Percentiles rank a stretch among this genome's conserved stretches.
phyloP scores from a whole-genome alignment of 805 yeast genomes.

The Spathaspora hagerdaliae region DNA sequence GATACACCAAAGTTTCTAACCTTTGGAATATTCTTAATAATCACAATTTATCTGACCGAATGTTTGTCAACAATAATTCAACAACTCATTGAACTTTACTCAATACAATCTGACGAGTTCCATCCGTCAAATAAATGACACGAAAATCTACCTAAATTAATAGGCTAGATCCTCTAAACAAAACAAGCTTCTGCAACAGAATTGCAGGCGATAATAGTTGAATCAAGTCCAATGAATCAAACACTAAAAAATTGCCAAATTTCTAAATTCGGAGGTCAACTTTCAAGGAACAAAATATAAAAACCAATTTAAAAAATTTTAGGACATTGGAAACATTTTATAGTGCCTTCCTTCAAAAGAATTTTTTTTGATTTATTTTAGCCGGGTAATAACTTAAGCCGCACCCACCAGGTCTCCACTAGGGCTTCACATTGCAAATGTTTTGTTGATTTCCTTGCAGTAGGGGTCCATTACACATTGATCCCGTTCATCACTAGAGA shows the following conservation, averaged over 20 bases:
- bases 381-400: too few relatives aligned
- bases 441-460: too few relatives aligned
- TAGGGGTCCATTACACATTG: too few relatives aligned
- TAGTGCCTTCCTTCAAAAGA: too few relatives aligned
- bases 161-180: slow-evolving; percentile 28
- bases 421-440: too few relatives aligned
- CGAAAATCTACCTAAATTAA: slow-evolving; percentile 33
- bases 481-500: too few relatives aligned
- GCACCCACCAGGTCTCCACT: too few relatives aligned
- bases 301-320: background rate
- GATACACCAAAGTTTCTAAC: slow-evolving; percentile 35
- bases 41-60: slow-evolving; percentile 39
- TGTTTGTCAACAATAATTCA: slow-evolving; percentile 22
- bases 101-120: slow-evolving; percentile 9
- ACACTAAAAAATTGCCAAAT: slow-evolving; percentile 25
- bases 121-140: background rate
- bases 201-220: background rate
- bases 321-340: too few relatives aligned
- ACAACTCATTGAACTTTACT: slow-evolving; percentile 14
- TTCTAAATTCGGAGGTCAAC: slow-evolving; percentile 36
- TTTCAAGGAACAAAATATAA: slow-evolving; percentile 21
- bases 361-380: too few relatives aligned
- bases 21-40: slow-evolving; percentile 38
- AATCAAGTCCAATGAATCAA: slow-evolving; percentile 1
- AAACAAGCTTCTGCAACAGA: slow-evolving; percentile 14